Conservation (phyloP, 176 grass and related monocot genomes). For the Ensete glaucum region DNA sequence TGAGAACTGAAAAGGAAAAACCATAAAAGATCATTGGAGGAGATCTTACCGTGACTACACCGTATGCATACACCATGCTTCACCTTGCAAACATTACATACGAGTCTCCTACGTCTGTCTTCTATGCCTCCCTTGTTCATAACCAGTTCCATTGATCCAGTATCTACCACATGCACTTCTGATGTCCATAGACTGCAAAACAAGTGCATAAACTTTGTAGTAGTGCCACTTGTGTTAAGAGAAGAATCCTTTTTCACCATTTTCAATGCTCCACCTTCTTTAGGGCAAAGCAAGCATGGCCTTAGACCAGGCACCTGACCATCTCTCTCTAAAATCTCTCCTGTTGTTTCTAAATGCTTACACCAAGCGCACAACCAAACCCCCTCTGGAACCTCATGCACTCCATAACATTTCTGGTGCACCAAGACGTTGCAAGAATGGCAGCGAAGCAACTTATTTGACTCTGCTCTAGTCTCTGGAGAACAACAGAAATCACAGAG, state of each 20-base stretch:
- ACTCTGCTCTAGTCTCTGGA: constrained; percentile 31
- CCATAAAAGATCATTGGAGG: not conserved
- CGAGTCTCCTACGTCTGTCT: constrained; percentile 55
- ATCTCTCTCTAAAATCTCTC: constrained; percentile 16
- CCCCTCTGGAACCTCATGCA: constrained; percentile 43
- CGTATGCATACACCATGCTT: constrained; percentile 90
- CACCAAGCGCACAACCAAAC: constrained; percentile 70
- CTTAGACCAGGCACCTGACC: constrained; percentile 1
- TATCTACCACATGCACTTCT: constrained; percentile 61
- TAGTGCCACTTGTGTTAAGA: constrained; percentile 12
- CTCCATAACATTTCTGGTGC: constrained; percentile 94
- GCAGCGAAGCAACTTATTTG: constrained; percentile 60
- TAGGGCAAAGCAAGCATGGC: constrained; percentile 74
- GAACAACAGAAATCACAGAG: constrained; percentile 70
- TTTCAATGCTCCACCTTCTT: constrained; percentile 69
- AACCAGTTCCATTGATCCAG: constrained; percentile 66
- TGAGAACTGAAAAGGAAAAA: not conserved
- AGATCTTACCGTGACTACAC: constrained; percentile 86
- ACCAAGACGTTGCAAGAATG: constrained; percentile 55
- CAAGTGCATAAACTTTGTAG: constrained; percentile 50
- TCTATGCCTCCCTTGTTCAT: constrained; percentile 39
- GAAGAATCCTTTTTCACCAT: constrained; percentile 27
- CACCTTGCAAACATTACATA: constrained; percentile 86
- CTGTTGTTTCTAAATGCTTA: constrained; percentile 43
- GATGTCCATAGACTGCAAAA: constrained; percentile 92